Evolutionary conservation across 192 early-diverging fungal genomes (phyloP), one percentile per base, ranked within the genome.

Genomic region (Dissophora globulifera): DNA sequence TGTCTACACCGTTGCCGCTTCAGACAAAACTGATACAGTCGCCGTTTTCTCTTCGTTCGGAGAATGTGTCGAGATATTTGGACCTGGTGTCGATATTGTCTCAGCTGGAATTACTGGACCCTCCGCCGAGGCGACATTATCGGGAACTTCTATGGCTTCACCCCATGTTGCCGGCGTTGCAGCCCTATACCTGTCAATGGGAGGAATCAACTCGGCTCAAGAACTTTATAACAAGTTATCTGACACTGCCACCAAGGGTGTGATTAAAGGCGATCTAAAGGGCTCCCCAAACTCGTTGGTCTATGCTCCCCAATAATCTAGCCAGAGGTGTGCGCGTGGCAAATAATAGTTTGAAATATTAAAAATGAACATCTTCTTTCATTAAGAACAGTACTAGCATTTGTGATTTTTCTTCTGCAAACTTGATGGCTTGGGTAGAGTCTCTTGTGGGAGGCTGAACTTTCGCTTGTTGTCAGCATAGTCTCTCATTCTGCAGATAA

Each of bases 101-200:
- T 83, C 82, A 35, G 46, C 83, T 19, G 84, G 79, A 67, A 67
- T 69, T 30, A 67, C 60, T 2, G 8, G 43, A 9, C 20, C 50
- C 8, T 16, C 19, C 19, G 61, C 66, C 22, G 58, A 42, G 33
- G 62, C 60, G 19, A 81, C 65, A 0, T 82, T 85, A 23, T 88
- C 86, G 5, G 90, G 90, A 26, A 91, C 91, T 5, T 83, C 81
- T 22, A 87, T 87, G 80, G 84, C 89, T 2, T 46, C 81, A 2
- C 86, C 88, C 54, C 86, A 86, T 52, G 88, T 86, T 31, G 79
- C 68, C 47, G 87, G 88, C 50, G 76, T 81, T 41, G 47, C 82
- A 33, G 84, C 89, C 41, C 29, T 86, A 2, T 80, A 74, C 72
- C 65, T 78, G 56, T 84, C 82, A 48, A 38, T 76, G 9, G 27